Conservation (phyloP, 352 stramenopile species). For the Globisporangium okanoganense region DNA sequence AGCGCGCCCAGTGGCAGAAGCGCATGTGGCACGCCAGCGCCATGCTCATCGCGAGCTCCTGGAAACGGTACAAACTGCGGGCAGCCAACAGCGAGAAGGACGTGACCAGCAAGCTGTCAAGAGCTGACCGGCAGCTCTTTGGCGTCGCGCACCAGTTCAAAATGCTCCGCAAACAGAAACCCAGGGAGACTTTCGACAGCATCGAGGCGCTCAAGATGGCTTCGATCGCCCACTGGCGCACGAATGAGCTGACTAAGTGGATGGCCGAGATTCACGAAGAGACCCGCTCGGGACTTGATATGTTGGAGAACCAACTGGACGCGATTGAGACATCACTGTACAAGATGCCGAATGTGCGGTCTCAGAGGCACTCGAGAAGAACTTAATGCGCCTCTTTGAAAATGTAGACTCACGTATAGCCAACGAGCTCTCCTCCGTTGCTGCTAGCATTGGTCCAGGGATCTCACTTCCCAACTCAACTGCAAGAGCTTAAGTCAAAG, state of each 20-base stretch:
- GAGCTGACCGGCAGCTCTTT: constrained; percentile 10
- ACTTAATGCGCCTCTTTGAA: too few relatives aligned
- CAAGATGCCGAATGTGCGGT: too few relatives aligned
- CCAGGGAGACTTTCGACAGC: constrained; percentile 19
- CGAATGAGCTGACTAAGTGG: constrained; percentile 1
- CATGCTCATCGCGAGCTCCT: constrained; percentile 36
- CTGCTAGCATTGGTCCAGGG: too few relatives aligned
- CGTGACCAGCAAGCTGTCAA: neutral
- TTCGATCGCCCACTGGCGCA: neutral
- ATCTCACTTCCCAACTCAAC: too few relatives aligned
- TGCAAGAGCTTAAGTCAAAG: too few relatives aligned
- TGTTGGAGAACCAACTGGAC: constrained; percentile 4
- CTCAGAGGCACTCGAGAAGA: too few relatives aligned
- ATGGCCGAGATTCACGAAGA: constrained; percentile 1
- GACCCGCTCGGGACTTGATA: constrained; percentile 3
- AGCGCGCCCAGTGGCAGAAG: constrained; percentile 37
- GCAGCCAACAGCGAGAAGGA: neutral
- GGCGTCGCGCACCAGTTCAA: constrained; percentile 29
- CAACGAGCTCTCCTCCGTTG: too few relatives aligned
- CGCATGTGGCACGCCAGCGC: constrained; percentile 23
- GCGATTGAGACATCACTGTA: neutral
- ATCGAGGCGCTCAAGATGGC: constrained; percentile 14
- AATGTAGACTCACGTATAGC: too few relatives aligned
- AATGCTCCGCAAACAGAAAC: constrained; percentile 22
- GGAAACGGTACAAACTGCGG: constrained; percentile 18